A percentile compares a stretch with the other conserved stretches of the same genome.
phyloP scores from a whole-genome alignment of 805 yeast species.

The Lipomyces spencermartinsiae region DNA sequence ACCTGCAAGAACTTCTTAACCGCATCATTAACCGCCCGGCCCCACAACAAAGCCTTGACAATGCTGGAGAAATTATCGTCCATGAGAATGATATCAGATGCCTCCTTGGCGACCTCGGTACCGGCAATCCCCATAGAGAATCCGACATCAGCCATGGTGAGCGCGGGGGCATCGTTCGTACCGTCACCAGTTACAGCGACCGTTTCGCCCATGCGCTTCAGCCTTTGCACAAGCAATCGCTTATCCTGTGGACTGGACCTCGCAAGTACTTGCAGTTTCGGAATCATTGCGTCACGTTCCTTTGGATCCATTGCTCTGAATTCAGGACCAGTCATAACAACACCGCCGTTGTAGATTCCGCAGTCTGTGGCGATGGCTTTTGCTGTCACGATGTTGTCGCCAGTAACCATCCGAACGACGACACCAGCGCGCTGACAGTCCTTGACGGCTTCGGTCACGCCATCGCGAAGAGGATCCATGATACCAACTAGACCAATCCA shows the following conservation, averaged over 20 bases:
- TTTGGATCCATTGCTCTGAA: slow-evolving; percentile 70
- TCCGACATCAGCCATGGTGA: slow-evolving; percentile 96
- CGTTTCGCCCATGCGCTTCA: slow-evolving; percentile 82
- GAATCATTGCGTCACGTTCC: slow-evolving; percentile 68
- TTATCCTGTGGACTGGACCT: slow-evolving; percentile 97
- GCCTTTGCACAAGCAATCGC: slow-evolving; percentile 78
- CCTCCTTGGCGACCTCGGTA: slow-evolving; percentile 98
- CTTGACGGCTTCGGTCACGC: slow-evolving; percentile 86
- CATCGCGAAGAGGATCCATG: slow-evolving; percentile 91
- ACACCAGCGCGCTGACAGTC: slow-evolving; percentile 93
- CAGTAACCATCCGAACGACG: slow-evolving; percentile 96
- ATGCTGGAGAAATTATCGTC: slow-evolving; percentile 94
- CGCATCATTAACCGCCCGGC: slow-evolving; percentile 92
- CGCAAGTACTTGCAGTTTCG: slow-evolving; percentile 81
- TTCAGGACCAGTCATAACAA: slow-evolving; percentile 91
- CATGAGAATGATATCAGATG: slow-evolving; percentile 89
- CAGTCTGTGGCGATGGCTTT: slow-evolving; percentile 87
- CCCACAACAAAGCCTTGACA: slow-evolving; percentile 98
- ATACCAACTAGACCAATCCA: slow-evolving; percentile 86
- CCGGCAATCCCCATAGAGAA: slow-evolving; percentile 99
- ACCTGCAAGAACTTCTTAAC: slow-evolving; percentile 90
- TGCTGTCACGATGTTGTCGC: slow-evolving; percentile 92
- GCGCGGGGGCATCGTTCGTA: slow-evolving; percentile 98
- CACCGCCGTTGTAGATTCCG: slow-evolving; percentile 66
- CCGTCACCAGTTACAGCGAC: slow-evolving; percentile 99